Evolutionary conservation across 2,329 filamentous ascomycete genomes (phyloP).

Genomic region (Allantophomopsis lycopodina): DNA sequence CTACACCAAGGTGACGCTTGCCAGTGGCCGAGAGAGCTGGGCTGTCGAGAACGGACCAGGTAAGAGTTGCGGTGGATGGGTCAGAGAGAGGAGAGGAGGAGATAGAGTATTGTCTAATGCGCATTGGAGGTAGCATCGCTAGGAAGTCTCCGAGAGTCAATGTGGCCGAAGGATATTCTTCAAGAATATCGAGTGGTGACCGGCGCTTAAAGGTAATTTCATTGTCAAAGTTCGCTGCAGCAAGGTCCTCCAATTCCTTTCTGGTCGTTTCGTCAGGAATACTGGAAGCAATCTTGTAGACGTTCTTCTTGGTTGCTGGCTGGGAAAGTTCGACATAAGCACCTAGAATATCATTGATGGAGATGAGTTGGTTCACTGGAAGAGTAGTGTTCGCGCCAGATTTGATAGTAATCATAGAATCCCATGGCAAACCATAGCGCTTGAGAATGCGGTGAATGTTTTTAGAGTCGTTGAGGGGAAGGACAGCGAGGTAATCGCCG

Average conservation of each 20-base stretch:
- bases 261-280: conserved; percentile 6
- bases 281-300: conserved; percentile 2
- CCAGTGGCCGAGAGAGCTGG: conserved; percentile 34
- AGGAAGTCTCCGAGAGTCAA: conserved; percentile 56
- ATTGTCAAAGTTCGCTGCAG: conserved; percentile 29
- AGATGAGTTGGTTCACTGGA: conserved; percentile 40
- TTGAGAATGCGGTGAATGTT: conserved; percentile 44
- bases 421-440: conserved; percentile 54
- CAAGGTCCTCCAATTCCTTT: conserved; percentile 29
- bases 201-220: conserved; percentile 41
- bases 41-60: conserved; percentile 50
- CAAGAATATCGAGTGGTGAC: conserved; percentile 56
- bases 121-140: conserved; percentile 62
- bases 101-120: conserved; percentile 67
- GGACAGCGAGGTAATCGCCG: conserved; percentile 64
- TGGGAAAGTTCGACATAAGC: conserved; percentile 63
- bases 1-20: conserved; percentile 40
- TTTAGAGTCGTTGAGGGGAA: conserved; percentile 54
- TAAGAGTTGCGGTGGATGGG: conserved; percentile 44
- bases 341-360: conserved; percentile 48
- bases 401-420: conserved; percentile 48
- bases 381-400: conserved; percentile 36
- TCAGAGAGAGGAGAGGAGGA: conserved; percentile 58
- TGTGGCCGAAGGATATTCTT: conserved; percentile 42
- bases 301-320: conserved; percentile 39